These are phyloP conservation scores for Huntiella moniliformis DNA, from an alignment of 2,329 filamentous ascomycete genomes.

Conservation along the genomic window DNA sequence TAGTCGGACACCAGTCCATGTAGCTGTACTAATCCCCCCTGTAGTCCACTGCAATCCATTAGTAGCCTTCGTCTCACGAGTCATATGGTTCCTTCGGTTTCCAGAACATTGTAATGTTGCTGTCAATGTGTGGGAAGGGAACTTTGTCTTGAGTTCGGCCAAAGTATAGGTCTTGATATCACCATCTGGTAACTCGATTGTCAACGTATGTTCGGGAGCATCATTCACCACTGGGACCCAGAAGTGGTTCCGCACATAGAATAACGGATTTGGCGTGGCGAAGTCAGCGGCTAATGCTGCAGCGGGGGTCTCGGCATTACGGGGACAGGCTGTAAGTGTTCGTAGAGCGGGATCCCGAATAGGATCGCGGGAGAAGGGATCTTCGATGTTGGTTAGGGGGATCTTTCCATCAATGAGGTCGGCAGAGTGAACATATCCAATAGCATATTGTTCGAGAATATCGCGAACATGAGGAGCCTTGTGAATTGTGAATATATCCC, in stretches of 20 bases:
- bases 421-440: constrained; percentile 38
- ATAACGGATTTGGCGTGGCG: constrained; percentile 34
- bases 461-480: constrained; percentile 45
- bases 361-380: constrained; percentile 39
- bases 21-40: constrained; percentile 41
- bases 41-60: constrained; percentile 41
- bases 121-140: constrained; percentile 31
- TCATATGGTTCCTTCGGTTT: constrained; percentile 42
- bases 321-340: constrained; percentile 33
- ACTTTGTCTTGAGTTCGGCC: constrained; percentile 32
- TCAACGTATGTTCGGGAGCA: constrained; percentile 26
- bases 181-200: constrained; percentile 37
- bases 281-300: constrained; percentile 29
- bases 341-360: constrained; percentile 30
- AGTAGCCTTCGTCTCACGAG: constrained; percentile 24
- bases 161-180: constrained; percentile 33
- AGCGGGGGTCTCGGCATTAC: constrained; percentile 41
- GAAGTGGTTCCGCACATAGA: constrained; percentile 45
- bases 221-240: constrained; percentile 34
- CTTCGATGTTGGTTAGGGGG: constrained; percentile 34
- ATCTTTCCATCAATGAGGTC: constrained; percentile 42
- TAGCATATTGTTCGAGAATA: constrained; percentile 44
- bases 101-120: constrained; percentile 42
- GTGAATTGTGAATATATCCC: constrained; percentile 53
- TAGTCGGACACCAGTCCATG: constrained; percentile 38